Base-by-base conservation (phyloP, 768 basidiomycete species). In the Lactarius hengduanensis region DNA sequence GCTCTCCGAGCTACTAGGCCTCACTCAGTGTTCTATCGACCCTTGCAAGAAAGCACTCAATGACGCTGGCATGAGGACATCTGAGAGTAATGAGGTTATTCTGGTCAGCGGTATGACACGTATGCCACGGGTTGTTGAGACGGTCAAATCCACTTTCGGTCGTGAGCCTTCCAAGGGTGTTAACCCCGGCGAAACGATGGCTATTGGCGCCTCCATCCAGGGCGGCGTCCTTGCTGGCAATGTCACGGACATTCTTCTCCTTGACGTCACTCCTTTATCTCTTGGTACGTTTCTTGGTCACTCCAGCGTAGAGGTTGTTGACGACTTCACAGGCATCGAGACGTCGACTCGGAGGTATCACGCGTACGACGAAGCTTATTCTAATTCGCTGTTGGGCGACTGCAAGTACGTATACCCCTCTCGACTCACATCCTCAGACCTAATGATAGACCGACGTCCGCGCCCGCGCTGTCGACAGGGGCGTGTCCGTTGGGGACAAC, bases 131-230 rank as follows among this genome's bases (percentile, higher is more conserved):
- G 96, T 99, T 40, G 83, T 84, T 26, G 96, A 98, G 66, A 96
- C 94, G 6, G 97, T 98, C 74, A 95, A 96, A 84, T 74, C 77
- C 18, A 84, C 97, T 74, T 99, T 99, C 74, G 96, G 96, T 62
- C 91, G 94, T 59, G 97, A 99, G 28, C 96, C 96, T 28, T 90
- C 88, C 79, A 99, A 98, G 84, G 96, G 96, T 78, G 96, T 98
- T 74, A 98, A 99, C 83, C 97, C 97, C 61, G 97, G 98, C 71
- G 96, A 98, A 80, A 97, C 97, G 63, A 96, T 98, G 73, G 96
- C 97, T 58, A 96, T 98, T 67, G 96, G 97, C 76, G 97, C 97
- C 43, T 88, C 96, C 53, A 96, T 99, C 72, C 96, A 99, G 78
- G 97, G 94, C 76, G 96, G 96, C 82, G 96, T 99, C 64, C 85